phyloP scores from a whole-genome alignment of 1,284 basidiomycete genomes.

The Mycena citricolor region DNA sequence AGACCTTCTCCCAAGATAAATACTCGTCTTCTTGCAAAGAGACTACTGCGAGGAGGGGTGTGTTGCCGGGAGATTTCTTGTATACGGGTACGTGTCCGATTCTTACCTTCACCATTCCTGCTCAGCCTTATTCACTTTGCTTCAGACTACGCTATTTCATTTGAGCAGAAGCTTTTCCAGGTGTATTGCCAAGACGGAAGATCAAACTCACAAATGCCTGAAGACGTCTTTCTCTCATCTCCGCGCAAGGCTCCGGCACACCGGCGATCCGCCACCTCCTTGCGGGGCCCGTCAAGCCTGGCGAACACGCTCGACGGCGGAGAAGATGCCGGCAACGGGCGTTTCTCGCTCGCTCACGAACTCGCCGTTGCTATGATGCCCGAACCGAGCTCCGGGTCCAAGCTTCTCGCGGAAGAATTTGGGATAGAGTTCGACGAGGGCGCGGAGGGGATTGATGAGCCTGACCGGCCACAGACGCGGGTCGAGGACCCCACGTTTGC shows the following conservation, averaged over 20 bases:
- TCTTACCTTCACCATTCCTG: too few relatives aligned
- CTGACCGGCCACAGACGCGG: slow-evolving; percentile 27
- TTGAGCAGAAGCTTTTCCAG: too few relatives aligned
- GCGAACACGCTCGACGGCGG: slow-evolving; percentile 33
- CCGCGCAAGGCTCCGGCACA: slow-evolving; percentile 50
- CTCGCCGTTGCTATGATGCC: slow-evolving; percentile 81
- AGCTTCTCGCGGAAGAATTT: slow-evolving; percentile 77
- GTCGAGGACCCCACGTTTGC: slow-evolving; percentile 27
- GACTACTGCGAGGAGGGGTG: too few relatives aligned
- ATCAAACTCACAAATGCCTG: too few relatives aligned
- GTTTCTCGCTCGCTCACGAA: slow-evolving; percentile 72
- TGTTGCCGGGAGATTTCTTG: too few relatives aligned
- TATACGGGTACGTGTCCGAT: too few relatives aligned
- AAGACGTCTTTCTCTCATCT: slow-evolving; percentile 26
- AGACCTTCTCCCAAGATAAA: too few relatives aligned
- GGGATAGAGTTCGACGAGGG: slow-evolving; percentile 85
- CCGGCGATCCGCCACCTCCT: slow-evolving; percentile 37
- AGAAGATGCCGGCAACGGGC: slow-evolving; percentile 34
- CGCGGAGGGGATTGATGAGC: slow-evolving; percentile 73
- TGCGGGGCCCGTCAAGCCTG: slow-evolving; percentile 36
- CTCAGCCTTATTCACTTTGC: too few relatives aligned
- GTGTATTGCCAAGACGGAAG: too few relatives aligned
- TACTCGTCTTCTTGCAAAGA: too few relatives aligned
- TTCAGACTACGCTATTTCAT: too few relatives aligned
- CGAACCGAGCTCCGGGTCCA: slow-evolving; percentile 72